Percentiles rank a stretch among this genome's conserved stretches.
Evolutionary conservation across 2,329 filamentous ascomycete genomes (phyloP).

Genomic region (Apiospora koreana): DNA sequence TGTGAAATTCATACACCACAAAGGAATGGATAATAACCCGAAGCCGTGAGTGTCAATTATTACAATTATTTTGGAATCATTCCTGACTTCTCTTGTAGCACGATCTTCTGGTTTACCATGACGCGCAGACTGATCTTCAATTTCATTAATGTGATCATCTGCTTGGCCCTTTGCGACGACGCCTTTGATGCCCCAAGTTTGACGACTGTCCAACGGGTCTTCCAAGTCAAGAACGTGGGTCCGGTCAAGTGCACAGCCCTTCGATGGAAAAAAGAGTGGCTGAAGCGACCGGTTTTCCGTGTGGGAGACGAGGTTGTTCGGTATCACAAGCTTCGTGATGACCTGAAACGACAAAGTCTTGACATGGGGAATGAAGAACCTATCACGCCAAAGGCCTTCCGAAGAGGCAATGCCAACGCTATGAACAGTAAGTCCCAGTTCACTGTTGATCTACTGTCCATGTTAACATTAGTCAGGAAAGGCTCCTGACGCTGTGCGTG

Average conservation of each 20-base stretch:
- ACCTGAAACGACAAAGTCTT: conserved; percentile 28
- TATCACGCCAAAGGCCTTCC: conserved; percentile 18
- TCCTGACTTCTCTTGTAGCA: conserved; percentile 22
- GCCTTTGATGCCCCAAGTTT: background rate
- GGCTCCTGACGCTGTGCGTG: conserved; percentile 25
- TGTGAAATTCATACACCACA: conserved; percentile 33
- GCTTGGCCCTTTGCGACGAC: background rate
- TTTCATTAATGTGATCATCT: conserved; percentile 6
- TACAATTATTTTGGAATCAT: background rate
- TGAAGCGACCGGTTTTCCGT: conserved; percentile 11
- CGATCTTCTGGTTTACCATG: conserved; percentile 20
- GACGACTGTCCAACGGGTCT: background rate
- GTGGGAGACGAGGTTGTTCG: conserved; percentile 21
- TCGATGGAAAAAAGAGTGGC: background rate
- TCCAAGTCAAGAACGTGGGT: background rate
- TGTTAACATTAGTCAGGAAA: conserved; percentile 19
- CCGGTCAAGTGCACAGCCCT: background rate
- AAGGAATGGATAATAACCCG: conserved; percentile 29
- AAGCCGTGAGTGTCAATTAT: conserved; percentile 25
- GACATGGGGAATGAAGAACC: conserved; percentile 22
- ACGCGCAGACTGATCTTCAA: background rate
- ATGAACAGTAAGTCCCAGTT: conserved; percentile 22
- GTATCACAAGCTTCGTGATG: conserved; percentile 28
- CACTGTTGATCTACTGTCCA: background rate
- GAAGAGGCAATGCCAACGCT: conserved; percentile 24